These are phyloP conservation scores for Pyrus bretschneideri DNA, from an alignment of 306 rosid species.

Conservation along the genomic window DNA sequence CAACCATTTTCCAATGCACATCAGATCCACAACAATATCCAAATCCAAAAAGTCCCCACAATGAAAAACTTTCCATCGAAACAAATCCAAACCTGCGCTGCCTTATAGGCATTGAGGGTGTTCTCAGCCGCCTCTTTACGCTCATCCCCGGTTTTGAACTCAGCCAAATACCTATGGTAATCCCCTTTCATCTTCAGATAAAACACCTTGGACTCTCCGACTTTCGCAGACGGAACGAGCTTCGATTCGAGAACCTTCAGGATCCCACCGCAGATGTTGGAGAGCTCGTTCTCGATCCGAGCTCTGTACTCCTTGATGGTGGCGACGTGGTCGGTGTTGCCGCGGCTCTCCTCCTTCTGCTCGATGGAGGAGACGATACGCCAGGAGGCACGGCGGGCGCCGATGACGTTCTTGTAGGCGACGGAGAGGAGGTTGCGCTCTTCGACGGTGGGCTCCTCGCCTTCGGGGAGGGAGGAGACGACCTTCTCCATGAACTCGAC, in stretches of 20 bases:
- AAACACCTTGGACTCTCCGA: constrained; percentile 34
- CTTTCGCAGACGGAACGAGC: constrained; percentile 26
- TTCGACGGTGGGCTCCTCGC: constrained; percentile 27
- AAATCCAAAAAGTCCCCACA: not conserved
- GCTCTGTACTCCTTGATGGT: constrained; percentile 22
- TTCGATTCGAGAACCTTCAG: constrained; percentile 22
- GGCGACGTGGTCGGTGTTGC: constrained; percentile 24
- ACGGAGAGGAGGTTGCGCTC: constrained; percentile 38
- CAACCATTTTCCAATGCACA: not conserved
- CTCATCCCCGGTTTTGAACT: constrained; percentile 24
- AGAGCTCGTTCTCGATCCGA: constrained; percentile 31
- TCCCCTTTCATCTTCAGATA: constrained; percentile 39
- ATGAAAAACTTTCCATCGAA: too few relatives aligned
- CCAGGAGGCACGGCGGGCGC: constrained; percentile 38
- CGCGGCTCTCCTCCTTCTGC: constrained; percentile 40
- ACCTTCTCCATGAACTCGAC: constrained; percentile 22
- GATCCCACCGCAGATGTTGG: constrained; percentile 25
- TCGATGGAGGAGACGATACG: constrained; percentile 36
- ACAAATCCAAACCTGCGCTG: constrained; percentile 22
- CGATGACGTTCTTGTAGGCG: constrained; percentile 35
- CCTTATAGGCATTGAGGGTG: constrained; percentile 27
- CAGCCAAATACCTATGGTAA: constrained; percentile 33
- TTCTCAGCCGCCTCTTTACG: constrained; percentile 36
- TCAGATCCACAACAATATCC: not conserved
- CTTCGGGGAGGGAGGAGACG: not conserved